Evolutionary conservation across 2,329 filamentous ascomycete species (phyloP), one percentile per base, ranked within the genome.

Genomic region (Calonectria multiphialidica): DNA sequence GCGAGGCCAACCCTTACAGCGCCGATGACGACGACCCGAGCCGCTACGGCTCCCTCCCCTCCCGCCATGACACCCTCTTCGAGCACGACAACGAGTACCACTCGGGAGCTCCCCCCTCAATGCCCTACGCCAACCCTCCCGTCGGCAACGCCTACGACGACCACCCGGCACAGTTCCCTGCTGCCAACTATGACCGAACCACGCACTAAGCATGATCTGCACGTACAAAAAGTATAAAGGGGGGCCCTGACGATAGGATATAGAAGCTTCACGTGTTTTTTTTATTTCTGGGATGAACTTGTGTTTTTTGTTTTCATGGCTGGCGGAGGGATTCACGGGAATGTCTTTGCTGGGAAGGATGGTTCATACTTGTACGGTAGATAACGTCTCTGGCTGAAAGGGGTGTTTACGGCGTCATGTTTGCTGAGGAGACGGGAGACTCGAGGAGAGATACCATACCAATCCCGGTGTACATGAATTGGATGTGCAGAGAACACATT

Each of bases 101-200:
- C 75, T 78, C 84, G 65, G 80, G 81, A 30, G 72, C 73, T 40
- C 76, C 74, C n/a, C 64, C 75, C 6, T 77, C 74, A n/a, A 79
- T 78, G 77, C 75, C 78, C 6, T 77, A 77, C 50, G 75, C 77
- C 66, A 75, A 81, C 59, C 72, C 80, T 28, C 66, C 74, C 28
- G 72, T 76, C 3, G 79, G 74, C 10, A 74, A 75, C 13, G 74
- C 72, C 16, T 80, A 79, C 21, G 76, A 78, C 45, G 76, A 79
- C 73, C 85, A 87, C 57, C 88, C 89, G 0, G 88, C 84, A 23
- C 86, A 88, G 66, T 93, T 92, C 79, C 90, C 91, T 2, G 81
- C 83, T 23, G 91, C 81, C 42, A 87, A 91, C 79, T 92, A 93
- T 79, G 88, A 91, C 77, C 85, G 88, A 72, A 86, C 64, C 18